phyloP scores from a whole-genome alignment of 148 eudicot species.

The Rhododendron ovatum region DNA sequence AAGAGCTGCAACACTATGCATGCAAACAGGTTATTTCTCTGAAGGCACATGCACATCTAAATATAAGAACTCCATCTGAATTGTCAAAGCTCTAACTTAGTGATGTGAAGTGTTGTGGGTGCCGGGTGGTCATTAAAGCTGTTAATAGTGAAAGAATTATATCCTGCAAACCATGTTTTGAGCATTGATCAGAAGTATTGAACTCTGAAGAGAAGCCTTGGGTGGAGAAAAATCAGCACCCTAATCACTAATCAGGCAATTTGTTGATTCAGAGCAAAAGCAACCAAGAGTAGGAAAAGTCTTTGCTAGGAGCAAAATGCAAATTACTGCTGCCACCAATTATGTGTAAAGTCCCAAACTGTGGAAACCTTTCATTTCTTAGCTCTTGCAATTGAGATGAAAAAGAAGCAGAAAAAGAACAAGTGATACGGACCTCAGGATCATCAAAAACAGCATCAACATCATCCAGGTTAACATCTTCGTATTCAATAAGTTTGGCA shows the following conservation, averaged over 20 bases:
- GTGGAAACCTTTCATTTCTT: background rate
- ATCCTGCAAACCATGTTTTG: background rate
- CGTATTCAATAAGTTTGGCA: constrained; percentile 59
- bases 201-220: background rate
- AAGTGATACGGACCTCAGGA: constrained; percentile 58
- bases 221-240: background rate
- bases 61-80: background rate
- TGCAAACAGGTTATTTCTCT: background rate
- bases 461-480: constrained; percentile 94
- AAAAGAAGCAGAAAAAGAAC: background rate
- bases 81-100: background rate
- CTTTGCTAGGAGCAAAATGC: background rate
- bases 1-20: background rate
- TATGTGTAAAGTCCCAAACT: background rate
- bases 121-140: background rate
- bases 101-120: background rate
- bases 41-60: background rate
- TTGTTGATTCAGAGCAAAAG: constrained; percentile 2
- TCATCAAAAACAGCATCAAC: constrained; percentile 91
- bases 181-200: background rate
- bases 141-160: background rate
- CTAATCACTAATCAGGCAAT: background rate
- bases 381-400: background rate
- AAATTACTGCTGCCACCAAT: background rate
- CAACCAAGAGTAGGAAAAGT: background rate